phyloP scores from a whole-genome alignment of 2,329 filamentous ascomycete genomes.

The Stagonosporopsis chrysanthemi region DNA sequence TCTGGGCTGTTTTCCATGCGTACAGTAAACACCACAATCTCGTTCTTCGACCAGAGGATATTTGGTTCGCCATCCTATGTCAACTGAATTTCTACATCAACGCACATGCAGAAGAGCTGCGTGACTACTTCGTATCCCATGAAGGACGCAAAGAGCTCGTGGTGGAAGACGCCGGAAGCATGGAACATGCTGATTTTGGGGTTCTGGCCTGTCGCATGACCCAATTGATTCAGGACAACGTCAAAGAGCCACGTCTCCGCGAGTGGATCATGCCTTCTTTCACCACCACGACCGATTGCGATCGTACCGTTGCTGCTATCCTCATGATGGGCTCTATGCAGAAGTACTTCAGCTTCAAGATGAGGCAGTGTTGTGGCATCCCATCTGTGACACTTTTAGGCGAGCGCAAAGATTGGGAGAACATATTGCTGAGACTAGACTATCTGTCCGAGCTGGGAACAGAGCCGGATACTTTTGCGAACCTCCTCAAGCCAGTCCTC shows the following conservation, averaged over 20 bases:
- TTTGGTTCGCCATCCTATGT: constrained; percentile 30
- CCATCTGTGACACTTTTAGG: constrained; percentile 62
- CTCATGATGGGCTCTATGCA: constrained; percentile 62
- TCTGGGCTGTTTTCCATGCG: constrained; percentile 14
- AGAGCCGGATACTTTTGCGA: neutral
- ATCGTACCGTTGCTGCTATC: constrained; percentile 55
- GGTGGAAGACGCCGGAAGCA: neutral
- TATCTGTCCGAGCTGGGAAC: neutral
- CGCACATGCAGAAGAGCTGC: constrained; percentile 21
- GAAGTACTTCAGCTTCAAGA: constrained; percentile 56
- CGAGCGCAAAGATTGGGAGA: constrained; percentile 56
- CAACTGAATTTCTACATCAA: constrained; percentile 33
- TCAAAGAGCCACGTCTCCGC: constrained; percentile 53
- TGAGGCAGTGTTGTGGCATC: constrained; percentile 54
- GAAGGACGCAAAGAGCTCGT: constrained; percentile 26
- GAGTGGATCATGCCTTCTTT: constrained; percentile 62
- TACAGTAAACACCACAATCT: constrained; percentile 26
- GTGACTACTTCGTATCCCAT: constrained; percentile 41
- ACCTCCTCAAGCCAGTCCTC: neutral
- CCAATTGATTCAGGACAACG: constrained; percentile 50
- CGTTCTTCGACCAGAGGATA: constrained; percentile 30
- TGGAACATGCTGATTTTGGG: constrained; percentile 16
- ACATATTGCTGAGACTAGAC: constrained; percentile 46
- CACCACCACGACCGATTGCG: constrained; percentile 57
- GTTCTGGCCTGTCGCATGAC: constrained; percentile 50